phyloP scores from a whole-genome alignment of 305 asterid genomes.

The Solanum hybrid region DNA sequence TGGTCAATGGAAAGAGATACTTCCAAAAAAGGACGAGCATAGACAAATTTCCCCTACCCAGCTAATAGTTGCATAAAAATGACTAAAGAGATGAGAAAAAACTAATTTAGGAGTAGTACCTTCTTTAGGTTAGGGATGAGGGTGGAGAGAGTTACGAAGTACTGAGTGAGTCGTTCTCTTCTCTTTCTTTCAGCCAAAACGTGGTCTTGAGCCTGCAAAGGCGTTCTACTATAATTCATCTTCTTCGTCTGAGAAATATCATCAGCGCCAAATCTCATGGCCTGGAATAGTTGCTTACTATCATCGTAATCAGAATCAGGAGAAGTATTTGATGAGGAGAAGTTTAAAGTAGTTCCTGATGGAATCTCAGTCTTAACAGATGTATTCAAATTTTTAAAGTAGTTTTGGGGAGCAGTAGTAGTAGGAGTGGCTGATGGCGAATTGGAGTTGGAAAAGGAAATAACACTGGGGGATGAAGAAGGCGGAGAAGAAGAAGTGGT shows the following conservation, averaged over 20 bases:
- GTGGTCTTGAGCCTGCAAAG: conserved; percentile 26
- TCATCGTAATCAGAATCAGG: not conserved
- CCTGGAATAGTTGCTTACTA: not conserved
- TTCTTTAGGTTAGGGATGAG: conserved; percentile 33
- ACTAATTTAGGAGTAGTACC: conserved; percentile 11
- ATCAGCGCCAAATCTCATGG: not conserved
- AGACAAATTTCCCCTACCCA: not conserved
- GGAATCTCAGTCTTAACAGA: not conserved
- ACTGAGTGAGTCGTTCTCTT: conserved; percentile 21
- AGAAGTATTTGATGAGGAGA: not conserved
- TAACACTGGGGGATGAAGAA: not conserved
- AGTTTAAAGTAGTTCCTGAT: not conserved
- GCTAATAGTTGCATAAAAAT: not conserved
- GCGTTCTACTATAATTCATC: not conserved
- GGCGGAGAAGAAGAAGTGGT: not conserved
- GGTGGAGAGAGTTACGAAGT: conserved; percentile 23
- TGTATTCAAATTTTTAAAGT: not conserved
- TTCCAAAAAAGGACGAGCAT: not conserved
- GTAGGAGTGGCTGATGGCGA: not conserved
- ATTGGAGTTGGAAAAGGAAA: not conserved
- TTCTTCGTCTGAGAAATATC: not conserved
- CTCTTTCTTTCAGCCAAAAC: conserved; percentile 33
- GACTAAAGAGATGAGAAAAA: not conserved
- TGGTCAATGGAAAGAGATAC: not conserved
- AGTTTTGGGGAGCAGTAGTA: not conserved